Evolutionary conservation across 495 filamentous ascomycete species (phyloP), one percentile per base, ranked within the genome.

Genomic region (Neurospora sp.): DNA sequence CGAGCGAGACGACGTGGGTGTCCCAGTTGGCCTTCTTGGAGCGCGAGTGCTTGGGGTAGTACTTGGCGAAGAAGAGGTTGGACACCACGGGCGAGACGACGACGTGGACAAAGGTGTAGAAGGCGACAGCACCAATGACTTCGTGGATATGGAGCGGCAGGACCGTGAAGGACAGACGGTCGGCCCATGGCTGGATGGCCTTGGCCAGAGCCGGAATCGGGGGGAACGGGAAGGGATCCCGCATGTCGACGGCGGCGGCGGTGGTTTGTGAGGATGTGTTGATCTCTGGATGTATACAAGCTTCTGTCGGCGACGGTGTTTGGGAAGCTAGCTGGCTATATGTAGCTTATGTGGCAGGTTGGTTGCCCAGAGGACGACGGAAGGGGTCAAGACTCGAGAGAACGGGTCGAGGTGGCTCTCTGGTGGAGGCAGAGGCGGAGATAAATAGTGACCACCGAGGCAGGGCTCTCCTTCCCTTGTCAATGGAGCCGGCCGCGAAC

Each of bases 11-110:
- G 77, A 98, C 92, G 80, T 98, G 96, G 38, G 97, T 91, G 82
- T 99, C 92, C 96, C 96, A 99, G 87, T 95, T 98, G 75, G 95
- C 83, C 81, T 87, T 89, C 69, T 92, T 95, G 39, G 90, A 87
- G 11, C 81, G 82, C 70, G 86, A 86, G 72, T 97, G 84, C 39
- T 85, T 84, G 14, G 86, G 82, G 83, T 98, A 99, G 76, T 86
- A 86, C 40, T 80, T 77, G n/a, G 94, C 90, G 78, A 94, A 92
- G 72, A 95, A 78, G 71, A 82, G 77, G 62, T 81, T 81, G 69
- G 93, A 97, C 69, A 98, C 72, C 39, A 84, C 77, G 27, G 96
- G 96, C 37, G 96, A 94, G 77, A 96, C 72, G 79, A 89, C 84
- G 69, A 84, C 83, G 82, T 92, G 89, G 82, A 94, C 90, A 79